phyloP scores from a whole-genome alignment of 371 early-diverging fungal species.

The Phascolomyces articulosus region DNA sequence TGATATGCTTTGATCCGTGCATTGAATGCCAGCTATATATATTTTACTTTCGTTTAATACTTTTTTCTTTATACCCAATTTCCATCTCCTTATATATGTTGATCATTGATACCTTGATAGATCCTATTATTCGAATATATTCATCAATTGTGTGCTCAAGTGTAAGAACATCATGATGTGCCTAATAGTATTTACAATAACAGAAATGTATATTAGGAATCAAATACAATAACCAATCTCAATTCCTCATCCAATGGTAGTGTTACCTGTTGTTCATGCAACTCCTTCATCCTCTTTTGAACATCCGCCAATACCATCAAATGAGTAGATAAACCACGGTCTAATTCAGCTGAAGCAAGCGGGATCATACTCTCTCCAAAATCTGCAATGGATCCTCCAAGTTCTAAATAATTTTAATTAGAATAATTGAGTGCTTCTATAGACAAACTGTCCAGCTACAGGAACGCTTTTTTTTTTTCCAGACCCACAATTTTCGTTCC shows the following conservation, averaged over 20 bases:
- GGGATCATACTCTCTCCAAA: conserved; percentile 84
- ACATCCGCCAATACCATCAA: conserved; percentile 72
- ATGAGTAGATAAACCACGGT: conserved; percentile 64
- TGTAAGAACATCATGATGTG: conserved; percentile 71
- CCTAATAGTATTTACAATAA: no score
- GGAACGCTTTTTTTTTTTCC: no score
- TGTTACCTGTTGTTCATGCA: conserved; percentile 74
- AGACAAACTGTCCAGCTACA: no score
- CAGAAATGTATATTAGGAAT: conserved; percentile 4
- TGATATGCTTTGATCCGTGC: conserved; percentile 76
- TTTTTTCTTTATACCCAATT: no score
- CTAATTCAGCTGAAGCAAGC: conserved; percentile 76
- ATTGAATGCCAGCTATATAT: conserved; percentile 65
- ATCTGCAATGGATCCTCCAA: conserved; percentile 76
- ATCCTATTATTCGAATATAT: conserved; percentile 86
- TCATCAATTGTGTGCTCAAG: conserved; percentile 85
- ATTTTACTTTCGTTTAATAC: neutral
- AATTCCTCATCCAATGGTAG: no score
- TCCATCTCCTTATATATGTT: neutral
- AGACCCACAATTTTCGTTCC: no score
- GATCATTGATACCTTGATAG: conserved; percentile 62
- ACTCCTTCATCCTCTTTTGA: conserved; percentile 76
- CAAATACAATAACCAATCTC: conserved; percentile 17
- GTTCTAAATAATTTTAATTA: conserved; percentile 62
- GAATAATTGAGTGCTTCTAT: no score